Evolutionary conservation across 768 basidiomycete species (phyloP).

Genomic region (Tricholoma flavovirens): DNA sequence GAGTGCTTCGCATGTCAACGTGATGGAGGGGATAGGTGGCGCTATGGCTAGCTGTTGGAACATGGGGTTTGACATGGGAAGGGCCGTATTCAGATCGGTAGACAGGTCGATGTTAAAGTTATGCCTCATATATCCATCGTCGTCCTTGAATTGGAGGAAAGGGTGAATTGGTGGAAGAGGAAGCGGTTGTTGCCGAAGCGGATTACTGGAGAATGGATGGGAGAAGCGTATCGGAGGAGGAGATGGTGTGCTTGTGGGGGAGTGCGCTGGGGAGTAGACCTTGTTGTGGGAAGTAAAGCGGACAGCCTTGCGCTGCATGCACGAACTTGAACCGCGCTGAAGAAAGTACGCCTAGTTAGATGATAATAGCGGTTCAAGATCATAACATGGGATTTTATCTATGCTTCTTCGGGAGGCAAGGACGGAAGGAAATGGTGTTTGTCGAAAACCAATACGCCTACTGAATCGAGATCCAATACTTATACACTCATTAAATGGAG

Average conservation of each 20-base stretch:
- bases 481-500: no score
- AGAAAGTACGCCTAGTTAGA: neutral
- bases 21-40: conserved; percentile 18
- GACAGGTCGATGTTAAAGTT: conserved; percentile 14
- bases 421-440: no score
- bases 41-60: conserved; percentile 19
- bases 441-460: no score
- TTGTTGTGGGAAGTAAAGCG: neutral
- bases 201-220: neutral
- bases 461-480: no score
- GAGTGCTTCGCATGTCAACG: conserved; percentile 13
- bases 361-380: neutral
- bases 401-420: no score
- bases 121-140: neutral
- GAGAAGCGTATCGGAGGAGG: neutral
- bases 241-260: neutral
- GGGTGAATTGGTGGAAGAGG: conserved; percentile 5
- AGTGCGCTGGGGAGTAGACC: neutral
- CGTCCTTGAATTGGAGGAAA: conserved; percentile 7
- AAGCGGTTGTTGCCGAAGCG: no score
- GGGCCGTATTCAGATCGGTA: conserved; percentile 10
- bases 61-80: conserved; percentile 12
- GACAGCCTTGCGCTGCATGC: neutral
- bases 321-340: neutral
- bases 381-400: neutral